Evolutionary conservation across 176 grass and related monocot species (phyloP), one percentile per base, ranked within the genome.

Genomic region (Ensete glaucum): DNA sequence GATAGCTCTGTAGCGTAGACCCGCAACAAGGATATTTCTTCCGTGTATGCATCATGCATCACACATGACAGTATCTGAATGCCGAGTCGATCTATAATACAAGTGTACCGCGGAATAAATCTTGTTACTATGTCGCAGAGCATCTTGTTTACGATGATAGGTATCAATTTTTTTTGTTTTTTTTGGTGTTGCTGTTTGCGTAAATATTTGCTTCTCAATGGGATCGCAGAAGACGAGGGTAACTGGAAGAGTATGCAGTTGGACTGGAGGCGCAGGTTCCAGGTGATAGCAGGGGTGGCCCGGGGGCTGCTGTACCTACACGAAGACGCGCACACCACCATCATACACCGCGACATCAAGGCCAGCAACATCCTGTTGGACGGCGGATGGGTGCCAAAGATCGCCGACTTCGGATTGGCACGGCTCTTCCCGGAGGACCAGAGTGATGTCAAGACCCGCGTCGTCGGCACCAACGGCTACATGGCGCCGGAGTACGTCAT

Each of bases 401-500:
- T 96, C 82, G 92, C 92, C 25, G 92, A 96, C 77, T 96, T 92
- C 59, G 92, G 92, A 74, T 88, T 96, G 87, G 85, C 89, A n/a
- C 81, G 92, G 1, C 85, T 96, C 74, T 96, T 76, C 81, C 92
- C 92, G 7, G 89, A 96, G 85, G 83, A 81, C 5, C 84, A 48
- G 54, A 82, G 89, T 4, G 82, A 91, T 67, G 89, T 96, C 9
- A 80, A 89, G 26, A 96, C 92, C n/a, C 89, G 92, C 50, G 87
- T 96, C 15, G 89, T 89, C 23, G 87, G 92, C 50, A 96, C 92
- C 58, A 90, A 86, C 74, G 92, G 92, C 23, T 96, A 96, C 85
- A 92, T 96, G 92, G 92, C 92, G 2, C 92, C 92, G 43, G 92
- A 96, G 85, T 96, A 96, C 76, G 78, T 92, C 75, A 96, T 96